Percentiles rank a stretch among this genome's conserved stretches.
Conservation (phyloP, 2,329 filamentous ascomycete genomes). For the Colletotrichum australisinense region DNA sequence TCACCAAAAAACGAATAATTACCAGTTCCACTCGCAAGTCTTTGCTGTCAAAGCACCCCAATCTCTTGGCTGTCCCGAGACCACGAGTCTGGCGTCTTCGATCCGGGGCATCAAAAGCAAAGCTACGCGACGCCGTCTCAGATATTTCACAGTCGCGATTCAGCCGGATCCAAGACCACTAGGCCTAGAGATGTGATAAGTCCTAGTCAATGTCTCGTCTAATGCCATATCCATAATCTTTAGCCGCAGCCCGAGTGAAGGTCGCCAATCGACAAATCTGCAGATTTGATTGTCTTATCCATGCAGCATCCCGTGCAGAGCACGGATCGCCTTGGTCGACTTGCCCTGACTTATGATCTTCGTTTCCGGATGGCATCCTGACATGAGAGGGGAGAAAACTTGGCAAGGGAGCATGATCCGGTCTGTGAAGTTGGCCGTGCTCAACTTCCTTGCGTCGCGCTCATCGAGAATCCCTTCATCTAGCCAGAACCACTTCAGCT, state of each 20-base stretch:
- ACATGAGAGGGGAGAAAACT: neutral
- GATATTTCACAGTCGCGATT: neutral
- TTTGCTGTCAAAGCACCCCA: neutral
- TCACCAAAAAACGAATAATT: neutral
- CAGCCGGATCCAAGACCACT: neutral
- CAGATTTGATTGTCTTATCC: neutral
- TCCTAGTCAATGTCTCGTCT: neutral
- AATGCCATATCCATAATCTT: neutral
- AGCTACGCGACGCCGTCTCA: neutral
- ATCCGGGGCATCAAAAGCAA: neutral
- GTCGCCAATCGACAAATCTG: neutral
- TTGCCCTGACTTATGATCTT: neutral
- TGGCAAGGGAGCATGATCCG: neutral
- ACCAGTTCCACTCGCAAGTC: neutral
- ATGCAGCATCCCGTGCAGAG: neutral
- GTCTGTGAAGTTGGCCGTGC: slow-evolving; percentile 1
- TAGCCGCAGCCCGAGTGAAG: neutral
- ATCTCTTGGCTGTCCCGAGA: neutral
- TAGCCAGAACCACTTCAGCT: slow-evolving; percentile 11
- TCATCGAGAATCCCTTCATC: slow-evolving; percentile 8
- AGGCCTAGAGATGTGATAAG: neutral
- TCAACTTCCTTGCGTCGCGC: neutral
- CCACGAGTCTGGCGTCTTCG: neutral
- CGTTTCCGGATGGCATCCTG: neutral
- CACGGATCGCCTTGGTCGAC: neutral